phyloP scores from a whole-genome alignment of 2,329 filamentous ascomycete genomes.

The Trichoderma citrinoviride region DNA sequence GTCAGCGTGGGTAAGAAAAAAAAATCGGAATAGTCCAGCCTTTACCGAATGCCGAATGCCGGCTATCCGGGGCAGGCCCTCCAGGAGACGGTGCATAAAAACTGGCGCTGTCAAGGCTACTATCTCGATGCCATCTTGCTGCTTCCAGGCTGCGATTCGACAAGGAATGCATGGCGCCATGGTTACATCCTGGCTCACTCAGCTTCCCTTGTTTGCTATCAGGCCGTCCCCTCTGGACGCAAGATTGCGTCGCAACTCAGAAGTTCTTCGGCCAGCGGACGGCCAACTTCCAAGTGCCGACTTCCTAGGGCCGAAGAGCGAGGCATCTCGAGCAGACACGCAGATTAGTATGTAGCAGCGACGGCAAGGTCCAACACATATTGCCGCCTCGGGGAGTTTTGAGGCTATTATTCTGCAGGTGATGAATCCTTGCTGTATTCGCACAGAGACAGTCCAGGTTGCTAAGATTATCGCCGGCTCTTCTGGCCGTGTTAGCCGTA shows the following conservation, averaged over 20 bases:
- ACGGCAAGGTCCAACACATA: not conserved
- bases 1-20: not conserved
- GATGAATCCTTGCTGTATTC: not conserved
- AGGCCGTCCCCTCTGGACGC: not conserved
- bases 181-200: slow-evolving; percentile 8
- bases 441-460: not conserved
- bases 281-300: not conserved
- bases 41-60: slow-evolving; percentile 19
- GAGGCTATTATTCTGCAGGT: not conserved
- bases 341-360: not conserved
- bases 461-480: slow-evolving; percentile 10
- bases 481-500: not conserved
- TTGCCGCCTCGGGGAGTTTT: not conserved
- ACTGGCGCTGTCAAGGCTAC: not conserved
- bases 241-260: slow-evolving; percentile 11
- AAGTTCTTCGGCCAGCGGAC: slow-evolving; percentile 1
- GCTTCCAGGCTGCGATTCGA: not conserved
- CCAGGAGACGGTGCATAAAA: not conserved
- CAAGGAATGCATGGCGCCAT: slow-evolving; percentile 6
- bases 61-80: not conserved
- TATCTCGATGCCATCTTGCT: not conserved
- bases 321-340: not conserved
- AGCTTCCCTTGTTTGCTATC: not conserved
- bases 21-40: slow-evolving; percentile 6
- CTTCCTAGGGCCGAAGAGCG: not conserved